Base-by-base conservation (phyloP, 208 protist species). In the Blastocrithidia nonstop region DNA sequence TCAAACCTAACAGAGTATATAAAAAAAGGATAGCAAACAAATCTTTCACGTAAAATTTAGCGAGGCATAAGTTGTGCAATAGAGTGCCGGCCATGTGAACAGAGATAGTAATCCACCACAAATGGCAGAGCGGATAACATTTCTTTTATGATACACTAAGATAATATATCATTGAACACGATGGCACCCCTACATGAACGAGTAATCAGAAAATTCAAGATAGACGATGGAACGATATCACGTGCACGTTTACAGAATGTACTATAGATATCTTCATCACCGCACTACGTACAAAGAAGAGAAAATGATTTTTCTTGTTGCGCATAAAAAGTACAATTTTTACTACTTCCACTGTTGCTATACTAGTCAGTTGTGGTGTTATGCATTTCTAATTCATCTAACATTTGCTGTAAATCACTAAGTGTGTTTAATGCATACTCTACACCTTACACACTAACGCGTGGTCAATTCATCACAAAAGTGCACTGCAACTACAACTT, bases 131-230 rank as follows among this genome's bases (percentile, higher is more conserved):
- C 61, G 11, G 37, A 43, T n/a, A 79, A 57, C 8, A 62, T 47
- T 19, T 45, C 36, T 2, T 49, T 57, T 17, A 54, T 54, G 4
- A 57, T 41, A 3, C 21, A 16, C n/a, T 54, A 20, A 15, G 37
- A 53, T 6, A 89, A 44, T 4, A 29, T 15, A 31, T 89, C 71
- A 6, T 75, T 75, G 44, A 89, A 82, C 73, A 85, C 82, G 47
- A 89, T 38, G 7, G 80, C 80, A 0, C 80, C 80, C 2, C 80
- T 74, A 41, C 80, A 89, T 5, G 74, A 81, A 43, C 80, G 71
- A 0, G 74, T 76, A 26, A 89, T 50, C 20, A 89, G 57, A 45
- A 85, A 84, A 19, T 66, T 28, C 2, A 84, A 55, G 23, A 85
- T 58, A 7, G 61, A 51, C 4, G 80, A 79, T 4, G 74, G 71